phyloP scores from a whole-genome alignment of 768 basidiomycete species.

The Suillus decipiens region DNA sequence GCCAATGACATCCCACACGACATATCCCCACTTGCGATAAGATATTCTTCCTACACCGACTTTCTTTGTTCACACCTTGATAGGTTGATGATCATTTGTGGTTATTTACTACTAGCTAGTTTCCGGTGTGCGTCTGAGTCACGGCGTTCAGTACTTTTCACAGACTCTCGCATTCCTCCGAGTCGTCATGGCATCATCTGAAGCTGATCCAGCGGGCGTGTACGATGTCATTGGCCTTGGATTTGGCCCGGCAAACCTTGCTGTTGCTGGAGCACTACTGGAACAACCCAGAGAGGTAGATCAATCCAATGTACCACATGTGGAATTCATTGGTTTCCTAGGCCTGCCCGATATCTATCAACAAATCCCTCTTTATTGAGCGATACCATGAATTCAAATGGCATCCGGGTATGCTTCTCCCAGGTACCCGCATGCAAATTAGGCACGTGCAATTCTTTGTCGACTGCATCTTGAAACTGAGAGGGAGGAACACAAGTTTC shows the following conservation, averaged over 20 bases:
- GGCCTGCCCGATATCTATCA: conserved; percentile 22
- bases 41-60: not conserved
- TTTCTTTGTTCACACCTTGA: too few species aligned
- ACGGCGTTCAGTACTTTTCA: not conserved
- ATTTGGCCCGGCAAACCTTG: conserved; percentile 56
- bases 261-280: conserved; percentile 50
- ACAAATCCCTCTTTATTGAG: conserved; percentile 48
- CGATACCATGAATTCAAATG: conserved; percentile 48
- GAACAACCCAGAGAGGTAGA: conserved; percentile 37
- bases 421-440: conserved; percentile 55
- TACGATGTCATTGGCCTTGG: conserved; percentile 53
- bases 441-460: conserved; percentile 31
- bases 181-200: not conserved
- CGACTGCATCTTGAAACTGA: conserved; percentile 12
- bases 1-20: not conserved
- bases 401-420: conserved; percentile 59
- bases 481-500: conserved; percentile 34
- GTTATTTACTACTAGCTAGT: not conserved
- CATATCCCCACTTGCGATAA: not conserved
- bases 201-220: not conserved
- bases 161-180: not conserved
- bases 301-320: conserved; percentile 3
- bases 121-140: not conserved
- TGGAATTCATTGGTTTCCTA: conserved; percentile 12
- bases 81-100: too few species aligned